Evolutionary conservation across 306 rosid species (phyloP).

Genomic region (Vachellia collinsii): DNA sequence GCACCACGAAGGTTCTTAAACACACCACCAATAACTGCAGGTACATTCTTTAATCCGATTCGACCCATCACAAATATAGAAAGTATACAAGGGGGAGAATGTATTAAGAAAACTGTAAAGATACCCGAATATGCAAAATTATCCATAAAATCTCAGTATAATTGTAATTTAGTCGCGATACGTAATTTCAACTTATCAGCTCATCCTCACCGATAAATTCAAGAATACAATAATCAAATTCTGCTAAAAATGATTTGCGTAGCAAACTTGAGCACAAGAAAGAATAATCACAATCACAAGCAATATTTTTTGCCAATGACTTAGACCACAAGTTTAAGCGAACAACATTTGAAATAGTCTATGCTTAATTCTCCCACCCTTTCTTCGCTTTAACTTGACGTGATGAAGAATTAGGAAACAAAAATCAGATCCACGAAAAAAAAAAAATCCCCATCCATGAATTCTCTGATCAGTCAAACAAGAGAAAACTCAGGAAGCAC

Average conservation of each 20-base stretch:
- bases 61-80: background rate
- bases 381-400: conserved; percentile 8
- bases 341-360: background rate
- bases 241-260: background rate
- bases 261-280: background rate
- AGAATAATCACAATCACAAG: background rate
- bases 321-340: conserved; percentile 26
- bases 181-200: conserved; percentile 4
- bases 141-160: conserved; percentile 2
- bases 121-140: conserved; percentile 18
- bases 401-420: background rate
- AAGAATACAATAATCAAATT: background rate
- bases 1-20: background rate
- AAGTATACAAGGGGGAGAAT: background rate
- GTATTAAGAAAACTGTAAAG: background rate
- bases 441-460: background rate
- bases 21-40: background rate
- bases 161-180: conserved; percentile 8
- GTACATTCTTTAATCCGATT: background rate
- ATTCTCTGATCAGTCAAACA: background rate
- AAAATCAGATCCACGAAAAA: background rate
- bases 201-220: background rate
- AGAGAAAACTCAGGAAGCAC: background rate
- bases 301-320: conserved; percentile 8
- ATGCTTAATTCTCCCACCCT: background rate